A percentile compares a stretch with the other conserved stretches of the same genome.
phyloP scores from a whole-genome alignment of 495 filamentous ascomycete species.

The Elaphomyces granulatus region DNA sequence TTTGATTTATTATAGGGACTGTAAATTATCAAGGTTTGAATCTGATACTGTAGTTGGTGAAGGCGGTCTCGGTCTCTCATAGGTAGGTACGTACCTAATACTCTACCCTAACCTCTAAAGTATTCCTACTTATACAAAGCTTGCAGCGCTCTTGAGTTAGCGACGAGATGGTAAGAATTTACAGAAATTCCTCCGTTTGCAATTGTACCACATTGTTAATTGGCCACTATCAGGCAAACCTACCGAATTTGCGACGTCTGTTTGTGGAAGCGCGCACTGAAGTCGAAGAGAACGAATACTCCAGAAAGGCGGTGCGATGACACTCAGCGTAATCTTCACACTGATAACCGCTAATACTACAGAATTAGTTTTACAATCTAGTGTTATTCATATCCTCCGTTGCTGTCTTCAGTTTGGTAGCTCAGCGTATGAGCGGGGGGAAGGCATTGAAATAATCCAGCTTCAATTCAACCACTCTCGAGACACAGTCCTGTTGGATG shows the following conservation, averaged over 20 bases:
- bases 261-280: conserved; percentile 94
- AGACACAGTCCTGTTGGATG: no score
- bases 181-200: neutral
- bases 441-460: conserved; percentile 28
- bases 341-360: conserved; percentile 1
- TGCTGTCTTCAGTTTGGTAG: conserved; percentile 79
- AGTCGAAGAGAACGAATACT: conserved; percentile 87
- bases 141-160: no score
- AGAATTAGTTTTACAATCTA: conserved; percentile 84
- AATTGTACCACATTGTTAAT: neutral
- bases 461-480: no score
- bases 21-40: no score
- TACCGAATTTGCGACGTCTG: conserved; percentile 88
- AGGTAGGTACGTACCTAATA: no score
- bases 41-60: no score
- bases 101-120: no score
- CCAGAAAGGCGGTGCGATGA: conserved; percentile 66
- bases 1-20: no score
- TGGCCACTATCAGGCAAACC: conserved; percentile 52
- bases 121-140: no score
- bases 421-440: conserved; percentile 51
- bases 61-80: no score
- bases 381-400: conserved; percentile 92
- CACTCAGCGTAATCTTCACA: neutral
- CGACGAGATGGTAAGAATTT: no score